Evolutionary conservation across 495 filamentous ascomycete genomes (phyloP).

Genomic region (Xylaria longipes): DNA sequence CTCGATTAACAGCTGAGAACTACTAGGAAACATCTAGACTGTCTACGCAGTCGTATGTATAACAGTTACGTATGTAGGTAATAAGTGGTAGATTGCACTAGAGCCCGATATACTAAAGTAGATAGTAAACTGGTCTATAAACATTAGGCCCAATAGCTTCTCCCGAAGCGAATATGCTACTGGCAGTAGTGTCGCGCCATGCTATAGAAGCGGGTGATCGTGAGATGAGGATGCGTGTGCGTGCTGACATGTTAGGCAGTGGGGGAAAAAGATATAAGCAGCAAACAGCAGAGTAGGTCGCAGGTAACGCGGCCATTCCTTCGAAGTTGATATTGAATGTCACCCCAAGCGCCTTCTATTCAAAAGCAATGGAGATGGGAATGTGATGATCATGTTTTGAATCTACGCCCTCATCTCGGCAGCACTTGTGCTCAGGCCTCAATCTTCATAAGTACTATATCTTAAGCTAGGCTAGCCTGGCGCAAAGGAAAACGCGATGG

Average conservation of each 20-base stretch:
- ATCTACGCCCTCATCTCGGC: constrained; percentile 1
- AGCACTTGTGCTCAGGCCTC: background rate
- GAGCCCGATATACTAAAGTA: background rate
- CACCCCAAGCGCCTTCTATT: background rate
- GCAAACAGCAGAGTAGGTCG: constrained; percentile 9
- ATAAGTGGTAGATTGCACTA: background rate
- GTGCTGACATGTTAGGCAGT: background rate
- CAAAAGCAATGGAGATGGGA: constrained; percentile 2
- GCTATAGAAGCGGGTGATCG: constrained; percentile 13
- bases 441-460: background rate
- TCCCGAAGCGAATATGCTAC: background rate
- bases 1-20: constrained; percentile 1
- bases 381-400: background rate
- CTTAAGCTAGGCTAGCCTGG: background rate
- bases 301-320: constrained; percentile 20
- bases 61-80: background rate
- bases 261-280: background rate
- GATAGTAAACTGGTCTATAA: background rate
- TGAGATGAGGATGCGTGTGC: constrained; percentile 2
- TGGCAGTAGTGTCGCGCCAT: constrained; percentile 20
- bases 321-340: constrained; percentile 9
- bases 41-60: constrained; percentile 4
- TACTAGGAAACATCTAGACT: background rate
- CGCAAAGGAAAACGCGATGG: background rate
- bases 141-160: constrained; percentile 7